phyloP scores from a whole-genome alignment of 805 yeast species.

The Barnettozyma siamensis region DNA sequence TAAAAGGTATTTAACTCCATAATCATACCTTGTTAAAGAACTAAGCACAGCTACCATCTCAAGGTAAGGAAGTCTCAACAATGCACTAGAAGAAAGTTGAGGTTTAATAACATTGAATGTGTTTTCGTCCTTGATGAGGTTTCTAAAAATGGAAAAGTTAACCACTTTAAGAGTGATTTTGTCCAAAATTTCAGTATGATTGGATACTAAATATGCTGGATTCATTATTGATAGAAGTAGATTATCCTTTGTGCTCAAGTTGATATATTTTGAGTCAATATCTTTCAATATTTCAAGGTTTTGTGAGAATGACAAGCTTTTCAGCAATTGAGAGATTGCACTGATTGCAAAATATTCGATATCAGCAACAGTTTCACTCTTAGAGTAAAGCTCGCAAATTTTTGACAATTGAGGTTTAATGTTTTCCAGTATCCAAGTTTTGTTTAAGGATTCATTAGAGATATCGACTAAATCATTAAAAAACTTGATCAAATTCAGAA shows the following conservation, averaged over 20 bases:
- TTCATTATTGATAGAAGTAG: slow-evolving; percentile 13
- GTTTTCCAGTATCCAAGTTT: slow-evolving; percentile 17
- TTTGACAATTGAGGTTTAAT: slow-evolving; percentile 8
- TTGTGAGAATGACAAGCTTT: slow-evolving; percentile 15
- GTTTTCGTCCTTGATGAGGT: slow-evolving; percentile 7
- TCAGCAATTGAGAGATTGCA: slow-evolving; percentile 13
- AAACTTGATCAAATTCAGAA: slow-evolving; percentile 15
- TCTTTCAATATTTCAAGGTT: slow-evolving; percentile 1
- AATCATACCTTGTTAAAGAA: slow-evolving; percentile 6
- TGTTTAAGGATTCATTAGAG: slow-evolving; percentile 8
- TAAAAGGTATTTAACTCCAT: slow-evolving; percentile 14
- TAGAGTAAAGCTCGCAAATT: slow-evolving; percentile 12
- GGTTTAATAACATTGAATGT: slow-evolving; percentile 10
- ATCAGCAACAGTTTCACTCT: slow-evolving; percentile 10
- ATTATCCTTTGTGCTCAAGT: slow-evolving; percentile 4
- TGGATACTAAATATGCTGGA: slow-evolving; percentile 14
- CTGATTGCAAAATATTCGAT: slow-evolving; percentile 15
- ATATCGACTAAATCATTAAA: slow-evolving; percentile 15
- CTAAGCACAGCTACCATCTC: slow-evolving; percentile 17
- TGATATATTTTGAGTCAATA: slow-evolving; percentile 12
- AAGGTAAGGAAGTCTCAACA: slow-evolving; percentile 18
- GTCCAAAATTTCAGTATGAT: slow-evolving; percentile 12
- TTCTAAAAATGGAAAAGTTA: slow-evolving; percentile 13
- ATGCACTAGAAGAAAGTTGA: slow-evolving; percentile 6
- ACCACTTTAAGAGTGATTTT: slow-evolving; percentile 8